Base-by-base conservation (phyloP, 2,329 filamentous ascomycete genomes). In the Alternaria panax region DNA sequence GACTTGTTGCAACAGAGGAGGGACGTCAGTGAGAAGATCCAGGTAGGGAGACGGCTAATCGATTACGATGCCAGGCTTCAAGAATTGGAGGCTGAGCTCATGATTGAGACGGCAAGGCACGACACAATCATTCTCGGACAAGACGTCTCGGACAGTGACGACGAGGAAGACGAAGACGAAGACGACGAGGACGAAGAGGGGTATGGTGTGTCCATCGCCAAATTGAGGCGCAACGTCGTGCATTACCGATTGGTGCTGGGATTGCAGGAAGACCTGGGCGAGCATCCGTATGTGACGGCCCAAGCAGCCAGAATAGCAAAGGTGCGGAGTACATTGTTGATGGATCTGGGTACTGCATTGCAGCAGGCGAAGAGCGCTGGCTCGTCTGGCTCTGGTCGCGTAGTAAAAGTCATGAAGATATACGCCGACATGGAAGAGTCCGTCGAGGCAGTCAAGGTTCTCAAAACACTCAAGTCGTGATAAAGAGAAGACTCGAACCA, bases 1-100 rank as follows among this genome's bases (percentile, higher is more conserved):
- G 77, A 74, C 4, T 78, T 93, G 51, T 82, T 92, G 55, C 77
- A 80, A n/a, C 88, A 96, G 76, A 86, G 93, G n/a, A 84, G 93
- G 5, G 83, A 87, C 5, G 84, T 93, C 1, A 83, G 88, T 58
- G 78, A 80, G 12, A 83, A 88, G 51, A 88, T 94, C 41, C 87
- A 90, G 67, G 66, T 86, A 11, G 87, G 85, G n/a, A 80, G 85
- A 66, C 63, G 62, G 66, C 83, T 93, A 80, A 74, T 93, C 27
- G 90, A 92, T 74, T 78, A 90, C 18, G 87, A 90, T 54, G 87
- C 88, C 61, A 75, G 88, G 54, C 71, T 92, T 36, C 80, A 81
- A 6, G 84, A 86, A 54, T 75, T 93, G 43, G 91, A 93, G 74
- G 84, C 84, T 40, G 81, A 82, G 32, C 77, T 93, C 25, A 84